Percentiles rank a stretch among this genome's conserved stretches.
Evolutionary conservation across 2,329 filamentous ascomycete species (phyloP).

Genomic region (Magnaporthales sp.): DNA sequence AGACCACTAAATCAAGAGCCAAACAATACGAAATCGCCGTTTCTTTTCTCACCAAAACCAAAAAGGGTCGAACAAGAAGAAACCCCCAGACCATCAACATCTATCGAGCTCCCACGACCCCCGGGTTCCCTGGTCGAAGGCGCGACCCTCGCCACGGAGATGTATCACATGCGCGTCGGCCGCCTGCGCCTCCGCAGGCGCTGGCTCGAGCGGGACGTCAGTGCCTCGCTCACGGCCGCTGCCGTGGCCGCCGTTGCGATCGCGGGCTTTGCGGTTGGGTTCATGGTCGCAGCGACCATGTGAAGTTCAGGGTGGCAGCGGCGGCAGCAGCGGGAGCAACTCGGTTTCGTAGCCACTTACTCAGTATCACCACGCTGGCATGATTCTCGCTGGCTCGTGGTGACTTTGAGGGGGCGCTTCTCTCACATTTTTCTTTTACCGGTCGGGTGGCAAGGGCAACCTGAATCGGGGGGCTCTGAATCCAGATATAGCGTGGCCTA

Average conservation of each 20-base stretch:
- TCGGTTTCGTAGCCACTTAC: no score
- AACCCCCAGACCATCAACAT: slow-evolving; percentile 11
- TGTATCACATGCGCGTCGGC: slow-evolving; percentile 25
- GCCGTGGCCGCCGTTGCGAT: slow-evolving; percentile 13
- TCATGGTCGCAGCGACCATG: slow-evolving; percentile 4
- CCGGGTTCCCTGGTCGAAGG: slow-evolving; percentile 7
- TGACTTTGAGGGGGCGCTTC: no score
- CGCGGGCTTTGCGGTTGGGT: slow-evolving; percentile 16
- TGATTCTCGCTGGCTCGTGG: no score
- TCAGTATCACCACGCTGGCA: no score
- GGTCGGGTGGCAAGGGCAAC: no score
- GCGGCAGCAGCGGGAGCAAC: no score
- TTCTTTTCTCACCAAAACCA: background rate
- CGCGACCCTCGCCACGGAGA: slow-evolving; percentile 14
- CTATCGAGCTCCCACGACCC: slow-evolving; percentile 16
- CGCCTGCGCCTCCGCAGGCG: slow-evolving; percentile 18
- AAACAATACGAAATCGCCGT: background rate
- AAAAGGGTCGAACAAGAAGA: slow-evolving; percentile 19
- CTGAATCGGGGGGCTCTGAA: no score
- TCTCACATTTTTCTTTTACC: no score
- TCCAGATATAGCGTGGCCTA: no score
- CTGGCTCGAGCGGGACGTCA: slow-evolving; percentile 22
- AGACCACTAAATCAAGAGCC: background rate
- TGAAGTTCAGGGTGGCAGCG: no score
- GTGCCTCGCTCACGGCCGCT: slow-evolving; percentile 14